phyloP scores from a whole-genome alignment of 257 asterid species.

The Solanum arcanum region DNA sequence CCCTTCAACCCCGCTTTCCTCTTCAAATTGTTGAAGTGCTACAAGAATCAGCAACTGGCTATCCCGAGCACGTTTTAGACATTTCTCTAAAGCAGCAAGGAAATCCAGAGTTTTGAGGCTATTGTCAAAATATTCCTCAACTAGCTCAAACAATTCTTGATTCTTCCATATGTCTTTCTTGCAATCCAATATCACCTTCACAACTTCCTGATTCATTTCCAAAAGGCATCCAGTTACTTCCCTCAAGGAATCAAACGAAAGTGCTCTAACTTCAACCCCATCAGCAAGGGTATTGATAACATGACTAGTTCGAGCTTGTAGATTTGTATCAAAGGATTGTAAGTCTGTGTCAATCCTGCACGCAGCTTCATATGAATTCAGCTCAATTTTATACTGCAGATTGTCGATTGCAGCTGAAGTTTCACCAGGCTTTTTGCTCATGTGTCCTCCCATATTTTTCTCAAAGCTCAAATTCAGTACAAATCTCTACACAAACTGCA shows the following conservation, averaged over 20 bases:
- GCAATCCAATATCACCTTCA: conserved; percentile 79
- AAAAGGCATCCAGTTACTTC: conserved; percentile 75
- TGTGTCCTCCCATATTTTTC: conserved; percentile 64
- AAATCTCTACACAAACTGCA: background rate
- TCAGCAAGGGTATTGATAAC: conserved; percentile 61
- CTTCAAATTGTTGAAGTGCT: conserved; percentile 63
- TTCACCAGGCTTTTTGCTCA: conserved; percentile 76
- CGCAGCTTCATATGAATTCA: conserved; percentile 68
- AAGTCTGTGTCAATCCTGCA: conserved; percentile 59
- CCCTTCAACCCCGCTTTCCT: conserved; percentile 41
- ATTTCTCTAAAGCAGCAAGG: conserved; percentile 64
- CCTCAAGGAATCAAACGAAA: conserved; percentile 72
- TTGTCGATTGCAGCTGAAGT: conserved; percentile 42
- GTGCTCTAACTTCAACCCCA: conserved; percentile 77
- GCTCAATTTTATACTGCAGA: conserved; percentile 38
- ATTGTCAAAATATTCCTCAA: conserved; percentile 75
- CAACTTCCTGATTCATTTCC: conserved; percentile 88
- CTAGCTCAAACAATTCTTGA: conserved; percentile 68
- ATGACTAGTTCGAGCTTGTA: conserved; percentile 56
- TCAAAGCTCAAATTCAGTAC: conserved; percentile 3
- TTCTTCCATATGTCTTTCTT: conserved; percentile 90
- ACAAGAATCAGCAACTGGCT: conserved; percentile 63
- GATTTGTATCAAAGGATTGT: conserved; percentile 53
- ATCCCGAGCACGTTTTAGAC: conserved; percentile 57
- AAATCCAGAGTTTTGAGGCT: conserved; percentile 71